A percentile compares a stretch with the other conserved stretches of the same genome.
phyloP scores from a whole-genome alignment of 225 moss, liverwort and hornwort species.

The Sphagnum contortum region DNA sequence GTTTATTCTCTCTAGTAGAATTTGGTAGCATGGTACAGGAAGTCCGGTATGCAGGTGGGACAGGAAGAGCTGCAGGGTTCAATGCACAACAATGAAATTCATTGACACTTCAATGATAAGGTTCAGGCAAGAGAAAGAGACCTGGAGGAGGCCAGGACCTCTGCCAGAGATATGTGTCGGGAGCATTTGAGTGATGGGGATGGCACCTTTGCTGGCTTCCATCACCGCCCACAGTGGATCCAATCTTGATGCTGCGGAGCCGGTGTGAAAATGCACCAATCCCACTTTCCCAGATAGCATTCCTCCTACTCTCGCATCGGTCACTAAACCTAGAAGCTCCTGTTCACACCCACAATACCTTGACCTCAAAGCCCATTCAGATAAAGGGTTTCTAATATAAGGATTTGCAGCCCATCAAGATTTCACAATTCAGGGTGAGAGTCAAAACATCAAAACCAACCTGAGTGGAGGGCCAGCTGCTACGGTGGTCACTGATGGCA shows the following conservation, averaged over 20 bases:
- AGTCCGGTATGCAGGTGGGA: too few relatives aligned
- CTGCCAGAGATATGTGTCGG: conserved; percentile 74
- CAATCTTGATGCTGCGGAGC: conserved; percentile 59
- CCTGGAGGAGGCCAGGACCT: conserved; percentile 73
- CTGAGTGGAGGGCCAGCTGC: conserved; percentile 77
- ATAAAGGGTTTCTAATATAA: too few relatives aligned
- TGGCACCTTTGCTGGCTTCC: conserved; percentile 63
- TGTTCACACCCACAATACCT: conserved; percentile 6
- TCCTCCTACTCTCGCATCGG: conserved; percentile 84
- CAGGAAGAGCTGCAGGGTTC: too few relatives aligned
- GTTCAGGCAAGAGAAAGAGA: conserved; percentile 3
- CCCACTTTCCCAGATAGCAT: conserved; percentile 92
- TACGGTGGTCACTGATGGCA: conserved; percentile 86
- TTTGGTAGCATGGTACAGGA: too few relatives aligned
- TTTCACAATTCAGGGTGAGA: too few relatives aligned
- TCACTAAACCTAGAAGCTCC: conserved; percentile 69
- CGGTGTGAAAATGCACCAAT: conserved; percentile 71
- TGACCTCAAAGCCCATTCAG: too few relatives aligned
- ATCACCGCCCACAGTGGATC: conserved; percentile 82
- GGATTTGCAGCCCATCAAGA: too few relatives aligned
- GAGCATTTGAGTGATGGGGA: conserved; percentile 77
- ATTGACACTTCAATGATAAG: too few relatives aligned
- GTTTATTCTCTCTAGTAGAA: background rate
- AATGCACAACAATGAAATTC: too few relatives aligned
- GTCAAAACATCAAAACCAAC: conserved; percentile 9